Conservation (phyloP, 2,329 filamentous ascomycete species). For the Grosmannia clavigera region DNA sequence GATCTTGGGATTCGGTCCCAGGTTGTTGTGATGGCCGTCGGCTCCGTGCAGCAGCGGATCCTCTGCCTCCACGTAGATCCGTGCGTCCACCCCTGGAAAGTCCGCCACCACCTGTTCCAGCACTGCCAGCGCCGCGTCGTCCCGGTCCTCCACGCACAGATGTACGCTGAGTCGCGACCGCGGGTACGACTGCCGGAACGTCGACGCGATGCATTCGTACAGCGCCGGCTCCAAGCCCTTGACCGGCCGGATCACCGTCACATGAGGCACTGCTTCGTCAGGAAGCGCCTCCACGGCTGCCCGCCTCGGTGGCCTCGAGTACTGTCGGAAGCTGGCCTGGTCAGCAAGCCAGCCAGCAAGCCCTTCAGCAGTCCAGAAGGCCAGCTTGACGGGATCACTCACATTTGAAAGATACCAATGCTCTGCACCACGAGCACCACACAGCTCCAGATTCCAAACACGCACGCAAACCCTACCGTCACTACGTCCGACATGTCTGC, state of each 20-base stretch:
- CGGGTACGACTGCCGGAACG: slow-evolving; percentile 74
- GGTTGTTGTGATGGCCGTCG: slow-evolving; percentile 36
- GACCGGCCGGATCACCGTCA: slow-evolving; percentile 85
- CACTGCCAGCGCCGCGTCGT: slow-evolving; percentile 66
- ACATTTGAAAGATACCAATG: slow-evolving; percentile 47
- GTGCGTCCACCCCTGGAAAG: slow-evolving; percentile 67
- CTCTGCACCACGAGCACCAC: slow-evolving; percentile 40
- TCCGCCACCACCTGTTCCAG: slow-evolving; percentile 60
- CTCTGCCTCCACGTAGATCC: slow-evolving; percentile 33
- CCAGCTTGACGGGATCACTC: slow-evolving; percentile 5
- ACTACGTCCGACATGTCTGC: slow-evolving; percentile 6
- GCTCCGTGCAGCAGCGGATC: slow-evolving; percentile 22
- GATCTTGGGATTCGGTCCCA: slow-evolving; percentile 98
- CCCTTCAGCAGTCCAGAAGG: background rate
- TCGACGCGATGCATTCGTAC: slow-evolving; percentile 83
- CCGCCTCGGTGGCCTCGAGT: slow-evolving; percentile 34
- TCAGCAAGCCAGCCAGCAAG: background rate
- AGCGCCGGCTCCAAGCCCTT: slow-evolving; percentile 84
- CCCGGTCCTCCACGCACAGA: slow-evolving; percentile 65
- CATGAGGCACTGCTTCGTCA: slow-evolving; percentile 51
- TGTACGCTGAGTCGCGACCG: slow-evolving; percentile 61
- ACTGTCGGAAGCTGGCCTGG: slow-evolving; percentile 35
- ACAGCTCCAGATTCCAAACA: slow-evolving; percentile 32
- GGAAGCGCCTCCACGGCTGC: slow-evolving; percentile 39
- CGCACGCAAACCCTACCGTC: slow-evolving; percentile 4